Conservation (phyloP, 768 basidiomycete species). For the Vararia minispora region DNA sequence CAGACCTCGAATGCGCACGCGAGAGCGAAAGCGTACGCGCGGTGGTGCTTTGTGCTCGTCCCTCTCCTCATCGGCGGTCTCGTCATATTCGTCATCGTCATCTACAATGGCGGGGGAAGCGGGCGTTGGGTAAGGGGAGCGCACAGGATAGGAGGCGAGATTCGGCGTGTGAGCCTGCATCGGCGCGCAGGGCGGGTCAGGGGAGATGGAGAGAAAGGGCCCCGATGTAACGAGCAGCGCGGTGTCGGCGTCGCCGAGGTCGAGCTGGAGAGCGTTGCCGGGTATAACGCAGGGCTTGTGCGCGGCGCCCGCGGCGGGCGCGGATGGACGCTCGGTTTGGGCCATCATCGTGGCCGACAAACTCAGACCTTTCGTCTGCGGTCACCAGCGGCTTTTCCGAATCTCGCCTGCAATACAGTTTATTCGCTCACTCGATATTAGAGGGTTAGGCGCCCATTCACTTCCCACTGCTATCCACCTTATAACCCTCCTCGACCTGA, state of each 20-base stretch:
- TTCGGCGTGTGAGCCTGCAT: conserved; percentile 17
- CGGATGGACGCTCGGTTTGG: too few species aligned
- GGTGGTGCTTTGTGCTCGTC: conserved; percentile 5
- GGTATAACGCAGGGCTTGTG: conserved; percentile 22
- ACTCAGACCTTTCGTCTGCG: too few species aligned
- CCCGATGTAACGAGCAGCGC: neutral
- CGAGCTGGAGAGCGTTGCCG: conserved; percentile 21
- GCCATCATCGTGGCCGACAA: too few species aligned
- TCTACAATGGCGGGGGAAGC: neutral
- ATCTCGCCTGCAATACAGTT: too few species aligned
- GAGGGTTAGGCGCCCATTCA: too few species aligned
- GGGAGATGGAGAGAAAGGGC: conserved; percentile 9
- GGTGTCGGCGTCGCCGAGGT: conserved; percentile 20
- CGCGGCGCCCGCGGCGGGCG: conserved; percentile 17
- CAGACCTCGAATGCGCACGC: conserved; percentile 69
- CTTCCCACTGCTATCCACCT: too few species aligned
- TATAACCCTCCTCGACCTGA: too few species aligned
- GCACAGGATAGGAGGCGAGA: conserved; percentile 7
- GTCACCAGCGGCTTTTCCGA: too few species aligned
- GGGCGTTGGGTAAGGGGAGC: neutral
- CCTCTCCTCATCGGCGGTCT: conserved; percentile 1
- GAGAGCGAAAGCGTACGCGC: conserved; percentile 57
- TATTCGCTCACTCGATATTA: too few species aligned
- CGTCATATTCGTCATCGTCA: neutral
- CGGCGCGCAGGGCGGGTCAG: conserved; percentile 15